Base-by-base conservation (phyloP, 148 eudicot genomes). In the Camellia sinensis region DNA sequence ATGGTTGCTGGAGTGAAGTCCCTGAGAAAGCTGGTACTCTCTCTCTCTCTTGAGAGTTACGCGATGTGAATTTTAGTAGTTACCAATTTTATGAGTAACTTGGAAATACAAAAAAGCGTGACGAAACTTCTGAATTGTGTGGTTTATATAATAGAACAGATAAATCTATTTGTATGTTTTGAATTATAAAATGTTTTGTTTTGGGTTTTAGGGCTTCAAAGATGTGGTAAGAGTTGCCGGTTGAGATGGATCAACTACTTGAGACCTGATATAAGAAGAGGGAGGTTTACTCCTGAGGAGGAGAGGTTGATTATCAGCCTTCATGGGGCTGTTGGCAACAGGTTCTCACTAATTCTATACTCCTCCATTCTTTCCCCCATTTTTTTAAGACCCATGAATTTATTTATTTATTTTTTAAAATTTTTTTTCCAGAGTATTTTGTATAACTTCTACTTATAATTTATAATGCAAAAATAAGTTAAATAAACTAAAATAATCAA, bases 1-100 rank as follows among this genome's bases (percentile, higher is more conserved):
- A 94, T 85, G 98, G 98, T 50, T 94, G 98, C 70, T 94, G 98
- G 98, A 94, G 97, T 79, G 98, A 94, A 90, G 97, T 94, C 76
- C 98, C 98, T 52, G 92, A 94, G 17, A 94, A 94, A 94, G 95
- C 98, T 75, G 97, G 98, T 91, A 29, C 57, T 53, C 44, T 52
- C 6, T 65, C 52, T 21, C 65, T 71, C 63, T 77, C 17, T 72
- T 78, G 37, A 29, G 37, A 29, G 37, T 1, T 29, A 29, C 37
- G 37, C 37, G 37, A 29, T 29, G 37, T 29, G 37, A 29, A 29
- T 29, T 29, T 29, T 29, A 29, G 37, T 29, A 29, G 37, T 29
- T 29, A 29, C 37, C 37, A 29, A 29, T 29, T 29, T 29, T 29
- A 29, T 29, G 37, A 29, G 37, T 29, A 29, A 29, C 1, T 29